Evolutionary conservation across 345 rosid genomes (phyloP).

Genomic region (Salix dunnii): DNA sequence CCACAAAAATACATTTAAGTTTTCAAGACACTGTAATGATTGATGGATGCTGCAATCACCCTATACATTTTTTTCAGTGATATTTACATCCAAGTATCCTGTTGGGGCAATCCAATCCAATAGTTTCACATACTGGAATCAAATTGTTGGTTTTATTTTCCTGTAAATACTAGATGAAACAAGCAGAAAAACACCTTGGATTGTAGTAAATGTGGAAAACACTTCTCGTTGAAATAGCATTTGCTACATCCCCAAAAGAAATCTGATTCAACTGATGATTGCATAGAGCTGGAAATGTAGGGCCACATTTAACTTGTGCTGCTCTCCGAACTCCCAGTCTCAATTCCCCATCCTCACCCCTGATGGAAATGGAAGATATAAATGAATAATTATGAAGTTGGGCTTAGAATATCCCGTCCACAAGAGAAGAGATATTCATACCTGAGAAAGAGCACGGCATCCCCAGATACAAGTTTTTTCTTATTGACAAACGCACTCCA

Average conservation of each 20-base stretch:
- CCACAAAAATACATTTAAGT: neutral
- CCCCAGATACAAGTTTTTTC: conserved; percentile 98
- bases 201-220: conserved; percentile 79
- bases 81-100: neutral
- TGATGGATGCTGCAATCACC: neutral
- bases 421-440: conserved; percentile 12
- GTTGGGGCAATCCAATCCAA: neutral
- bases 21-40: neutral
- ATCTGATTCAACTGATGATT: conserved; percentile 54
- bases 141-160: neutral
- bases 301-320: conserved; percentile 55
- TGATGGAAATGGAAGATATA: conserved; percentile 23
- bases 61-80: neutral
- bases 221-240: conserved; percentile 55
- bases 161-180: neutral
- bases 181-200: conserved; percentile 60
- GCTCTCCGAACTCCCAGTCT: conserved; percentile 96
- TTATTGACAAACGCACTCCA: conserved; percentile 98
- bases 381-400: conserved; percentile 3
- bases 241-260: conserved; percentile 59
- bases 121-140: neutral
- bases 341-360: conserved; percentile 92
- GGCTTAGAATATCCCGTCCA: neutral
- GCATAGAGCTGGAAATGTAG: conserved; percentile 42
- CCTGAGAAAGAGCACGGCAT: conserved; percentile 98